phyloP scores from a whole-genome alignment of 179 eudicot genomes.

The Spinacia oleracea region DNA sequence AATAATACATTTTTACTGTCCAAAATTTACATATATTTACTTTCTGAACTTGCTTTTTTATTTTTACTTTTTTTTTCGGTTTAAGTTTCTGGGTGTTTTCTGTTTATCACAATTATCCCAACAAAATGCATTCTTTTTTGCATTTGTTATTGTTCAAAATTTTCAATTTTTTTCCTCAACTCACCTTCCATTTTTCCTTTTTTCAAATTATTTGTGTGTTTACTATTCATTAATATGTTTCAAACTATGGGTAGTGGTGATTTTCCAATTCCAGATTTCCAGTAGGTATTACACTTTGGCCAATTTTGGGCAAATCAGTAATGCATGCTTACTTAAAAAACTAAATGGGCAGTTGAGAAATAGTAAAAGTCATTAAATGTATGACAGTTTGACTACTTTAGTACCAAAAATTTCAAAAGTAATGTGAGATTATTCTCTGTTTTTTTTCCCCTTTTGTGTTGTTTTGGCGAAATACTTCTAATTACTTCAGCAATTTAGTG shows the following conservation, averaged over 20 bases:
- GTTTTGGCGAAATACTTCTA: too few species aligned
- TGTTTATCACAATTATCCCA: not conserved
- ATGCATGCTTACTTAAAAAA: constrained; percentile 4
- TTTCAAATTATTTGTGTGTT: not conserved
- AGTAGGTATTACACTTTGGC: constrained; percentile 8
- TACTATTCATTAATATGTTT: not conserved
- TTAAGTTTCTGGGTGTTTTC: not conserved
- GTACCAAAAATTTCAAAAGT: not conserved
- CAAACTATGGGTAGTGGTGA: not conserved
- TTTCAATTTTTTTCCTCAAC: not conserved
- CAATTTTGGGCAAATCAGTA: constrained; percentile 5
- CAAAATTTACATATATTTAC: too few species aligned
- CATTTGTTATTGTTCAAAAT: not conserved
- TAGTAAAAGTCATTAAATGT: not conserved
- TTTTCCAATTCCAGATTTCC: too few species aligned
- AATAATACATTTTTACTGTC: not conserved
- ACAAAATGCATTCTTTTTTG: not conserved
- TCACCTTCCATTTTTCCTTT: too few species aligned
- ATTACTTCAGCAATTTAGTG: not conserved
- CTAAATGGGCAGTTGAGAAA: not conserved
- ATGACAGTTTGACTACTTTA: not conserved
- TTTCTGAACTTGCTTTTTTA: not conserved
- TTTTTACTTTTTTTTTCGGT: not conserved
- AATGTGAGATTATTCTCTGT: not conserved
- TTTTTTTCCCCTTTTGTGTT: too few species aligned